Conservation (phyloP, 1,284 basidiomycete species). For the Phylloboletellus chloephorus region DNA sequence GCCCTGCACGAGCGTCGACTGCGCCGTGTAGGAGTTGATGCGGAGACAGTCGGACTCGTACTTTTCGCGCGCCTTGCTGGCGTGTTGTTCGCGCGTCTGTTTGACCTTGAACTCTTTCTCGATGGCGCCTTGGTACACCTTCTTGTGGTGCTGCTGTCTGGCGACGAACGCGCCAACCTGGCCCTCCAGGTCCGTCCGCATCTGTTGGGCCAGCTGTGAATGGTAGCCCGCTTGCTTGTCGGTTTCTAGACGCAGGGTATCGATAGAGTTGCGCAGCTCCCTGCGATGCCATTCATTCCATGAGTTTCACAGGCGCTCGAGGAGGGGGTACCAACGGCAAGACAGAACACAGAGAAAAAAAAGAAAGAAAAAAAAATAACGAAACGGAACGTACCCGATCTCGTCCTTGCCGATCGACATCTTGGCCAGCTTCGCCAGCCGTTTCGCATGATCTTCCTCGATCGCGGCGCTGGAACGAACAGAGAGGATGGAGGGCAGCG, state of each 20-base stretch:
- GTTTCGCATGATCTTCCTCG: slow-evolving; percentile 94
- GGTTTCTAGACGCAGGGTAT: slow-evolving; percentile 78
- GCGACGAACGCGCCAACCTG: slow-evolving; percentile 59
- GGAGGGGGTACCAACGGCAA: too few species aligned
- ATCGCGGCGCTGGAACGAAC: slow-evolving; percentile 57
- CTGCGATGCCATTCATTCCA: slow-evolving; percentile 47
- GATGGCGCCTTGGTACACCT: slow-evolving; percentile 63
- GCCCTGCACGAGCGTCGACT: slow-evolving; percentile 89
- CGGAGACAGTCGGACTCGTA: slow-evolving; percentile 93
- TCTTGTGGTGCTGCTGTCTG: slow-evolving; percentile 73
- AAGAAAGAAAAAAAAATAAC: neutral
- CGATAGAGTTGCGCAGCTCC: slow-evolving; percentile 73
- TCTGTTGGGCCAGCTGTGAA: slow-evolving; percentile 63
- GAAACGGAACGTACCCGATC: slow-evolving; percentile 64
- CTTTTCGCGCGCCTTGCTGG: slow-evolving; percentile 85
- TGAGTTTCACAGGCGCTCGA: too few species aligned
- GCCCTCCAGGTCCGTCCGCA: slow-evolving; percentile 75
- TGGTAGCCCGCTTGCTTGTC: slow-evolving; percentile 76
- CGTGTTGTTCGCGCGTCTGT: slow-evolving; percentile 77
- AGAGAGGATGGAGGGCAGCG: slow-evolving; percentile 3
- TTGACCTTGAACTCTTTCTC: slow-evolving; percentile 89
- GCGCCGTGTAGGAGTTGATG: slow-evolving; percentile 95
- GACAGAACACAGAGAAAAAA: too few species aligned
- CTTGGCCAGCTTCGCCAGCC: slow-evolving; percentile 79
- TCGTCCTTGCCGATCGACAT: slow-evolving; percentile 79